phyloP scores from a whole-genome alignment of 768 basidiomycete genomes.

The Leccinum boreale region DNA sequence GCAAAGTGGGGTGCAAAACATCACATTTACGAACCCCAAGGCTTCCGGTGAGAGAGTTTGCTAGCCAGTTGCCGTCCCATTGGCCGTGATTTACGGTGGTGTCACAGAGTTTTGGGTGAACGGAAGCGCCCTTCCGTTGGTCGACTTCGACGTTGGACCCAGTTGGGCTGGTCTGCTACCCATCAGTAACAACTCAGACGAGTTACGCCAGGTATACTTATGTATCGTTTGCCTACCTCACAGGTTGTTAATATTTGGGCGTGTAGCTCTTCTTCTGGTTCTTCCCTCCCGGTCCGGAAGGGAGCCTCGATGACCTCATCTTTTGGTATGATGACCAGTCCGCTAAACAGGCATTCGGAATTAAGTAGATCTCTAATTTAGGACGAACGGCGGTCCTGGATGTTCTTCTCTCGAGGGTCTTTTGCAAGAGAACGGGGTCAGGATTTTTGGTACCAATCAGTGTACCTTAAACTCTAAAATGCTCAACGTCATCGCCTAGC shows the following conservation, averaged over 20 bases:
- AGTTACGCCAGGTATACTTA: constrained; percentile 58
- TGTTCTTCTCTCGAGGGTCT: constrained; percentile 72
- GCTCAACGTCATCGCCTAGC: constrained; percentile 37
- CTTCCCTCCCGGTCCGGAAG: constrained; percentile 74
- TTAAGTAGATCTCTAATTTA: constrained; percentile 19
- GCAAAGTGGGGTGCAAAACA: constrained; percentile 47
- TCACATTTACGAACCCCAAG: constrained; percentile 66
- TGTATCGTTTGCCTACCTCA: neutral
- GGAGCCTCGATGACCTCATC: constrained; percentile 68
- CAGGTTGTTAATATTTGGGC: neutral
- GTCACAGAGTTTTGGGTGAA: constrained; percentile 65
- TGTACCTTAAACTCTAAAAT: constrained; percentile 15
- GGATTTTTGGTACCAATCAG: constrained; percentile 20
- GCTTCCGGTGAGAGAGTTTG: constrained; percentile 47
- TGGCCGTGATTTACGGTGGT: neutral
- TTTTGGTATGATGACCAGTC: constrained; percentile 50
- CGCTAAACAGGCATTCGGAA: neutral
- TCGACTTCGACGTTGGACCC: constrained; percentile 71
- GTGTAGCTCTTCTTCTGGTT: constrained; percentile 78
- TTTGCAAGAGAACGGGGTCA: constrained; percentile 71
- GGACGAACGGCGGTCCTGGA: constrained; percentile 81
- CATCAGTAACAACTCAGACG: constrained; percentile 55
- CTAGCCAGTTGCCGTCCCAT: neutral
- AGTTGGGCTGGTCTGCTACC: constrained; percentile 75
- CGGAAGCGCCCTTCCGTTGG: constrained; percentile 60